A percentile compares a stretch with the other conserved stretches of the same genome.
Conservation (phyloP, 352 stramenopile species). For the Halophytophthora polymorphica region DNA sequence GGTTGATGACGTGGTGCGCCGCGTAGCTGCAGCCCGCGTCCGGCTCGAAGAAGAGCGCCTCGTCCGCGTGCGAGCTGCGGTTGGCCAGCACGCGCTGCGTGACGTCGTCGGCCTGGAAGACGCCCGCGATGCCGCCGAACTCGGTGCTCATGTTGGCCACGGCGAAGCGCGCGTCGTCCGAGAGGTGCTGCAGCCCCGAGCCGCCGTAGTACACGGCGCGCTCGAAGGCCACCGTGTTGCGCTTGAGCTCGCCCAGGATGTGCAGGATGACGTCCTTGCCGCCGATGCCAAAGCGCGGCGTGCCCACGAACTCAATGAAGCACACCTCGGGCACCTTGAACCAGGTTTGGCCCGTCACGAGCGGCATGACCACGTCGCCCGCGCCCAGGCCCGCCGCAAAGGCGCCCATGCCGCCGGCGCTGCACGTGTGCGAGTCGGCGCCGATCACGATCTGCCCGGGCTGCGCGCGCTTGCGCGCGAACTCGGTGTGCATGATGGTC, state of each 20-base stretch:
- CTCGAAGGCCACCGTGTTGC: constrained; percentile 79
- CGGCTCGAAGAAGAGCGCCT: constrained; percentile 62
- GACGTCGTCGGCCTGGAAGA: constrained; percentile 79
- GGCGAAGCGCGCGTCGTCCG: constrained; percentile 78
- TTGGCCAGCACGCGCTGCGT: constrained; percentile 54
- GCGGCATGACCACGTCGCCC: constrained; percentile 80
- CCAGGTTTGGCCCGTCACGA: constrained; percentile 85
- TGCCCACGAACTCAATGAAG: constrained; percentile 76
- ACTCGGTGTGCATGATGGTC: constrained; percentile 86
- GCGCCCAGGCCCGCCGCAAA: constrained; percentile 78
- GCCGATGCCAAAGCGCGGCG: constrained; percentile 64
- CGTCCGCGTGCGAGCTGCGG: constrained; percentile 61
- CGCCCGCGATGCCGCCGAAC: constrained; percentile 80
- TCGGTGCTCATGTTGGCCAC: constrained; percentile 87
- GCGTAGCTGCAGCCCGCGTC: constrained; percentile 72
- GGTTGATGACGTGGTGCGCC: constrained; percentile 72
- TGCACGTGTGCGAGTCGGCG: constrained; percentile 79
- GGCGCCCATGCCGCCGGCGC: constrained; percentile 66
- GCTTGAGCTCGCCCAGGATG: constrained; percentile 82
- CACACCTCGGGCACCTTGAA: constrained; percentile 87
- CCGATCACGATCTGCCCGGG: constrained; percentile 82
- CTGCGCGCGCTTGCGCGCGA: constrained; percentile 81
- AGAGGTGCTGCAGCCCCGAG: constrained; percentile 65
- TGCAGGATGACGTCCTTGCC: constrained; percentile 88
- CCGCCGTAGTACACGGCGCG: constrained; percentile 78